phyloP scores from a whole-genome alignment of 192 early-diverging fungal species.

The Mortierella hygrophila region DNA sequence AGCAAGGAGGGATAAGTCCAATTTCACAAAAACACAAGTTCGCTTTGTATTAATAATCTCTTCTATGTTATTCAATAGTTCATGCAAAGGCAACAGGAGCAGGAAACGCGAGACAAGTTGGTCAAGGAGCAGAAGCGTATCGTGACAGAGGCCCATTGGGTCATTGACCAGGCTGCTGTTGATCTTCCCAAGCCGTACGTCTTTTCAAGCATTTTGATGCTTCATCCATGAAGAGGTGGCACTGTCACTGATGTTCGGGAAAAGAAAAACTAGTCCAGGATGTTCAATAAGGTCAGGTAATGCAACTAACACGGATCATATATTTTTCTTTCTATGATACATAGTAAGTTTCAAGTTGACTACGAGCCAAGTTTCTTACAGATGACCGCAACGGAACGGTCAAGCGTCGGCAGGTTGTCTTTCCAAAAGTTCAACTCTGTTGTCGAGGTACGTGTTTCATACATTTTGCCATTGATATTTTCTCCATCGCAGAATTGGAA shows the following conservation, averaged over 20 bases:
- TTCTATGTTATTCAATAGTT: slow-evolving; percentile 26
- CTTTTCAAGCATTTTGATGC: neutral
- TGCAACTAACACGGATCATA: neutral
- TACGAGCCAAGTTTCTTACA: slow-evolving; percentile 56
- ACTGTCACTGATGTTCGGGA: neutral
- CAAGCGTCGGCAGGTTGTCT: slow-evolving; percentile 39
- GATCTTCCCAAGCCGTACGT: slow-evolving; percentile 56
- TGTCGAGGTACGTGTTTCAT: slow-evolving; percentile 22
- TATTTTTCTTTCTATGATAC: neutral
- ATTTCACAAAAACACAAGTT: neutral
- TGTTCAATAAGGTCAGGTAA: neutral
- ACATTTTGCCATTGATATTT: neutral
- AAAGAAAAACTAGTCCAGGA: neutral
- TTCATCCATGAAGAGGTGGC: neutral
- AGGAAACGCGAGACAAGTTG: slow-evolving; percentile 38
- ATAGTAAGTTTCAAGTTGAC: slow-evolving; percentile 55
- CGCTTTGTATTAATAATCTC: neutral
- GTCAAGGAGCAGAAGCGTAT: slow-evolving; percentile 42
- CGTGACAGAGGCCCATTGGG: slow-evolving; percentile 52
- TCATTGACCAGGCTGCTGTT: slow-evolving; percentile 23
- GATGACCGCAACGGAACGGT: slow-evolving; percentile 30
- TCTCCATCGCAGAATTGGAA: neutral
- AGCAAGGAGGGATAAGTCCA: neutral
- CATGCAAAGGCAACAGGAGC: slow-evolving; percentile 57
- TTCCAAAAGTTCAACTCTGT: slow-evolving; percentile 49